phyloP scores from a whole-genome alignment of 2,329 filamentous ascomycete species.

The Allantophomopsis lycopodina region DNA sequence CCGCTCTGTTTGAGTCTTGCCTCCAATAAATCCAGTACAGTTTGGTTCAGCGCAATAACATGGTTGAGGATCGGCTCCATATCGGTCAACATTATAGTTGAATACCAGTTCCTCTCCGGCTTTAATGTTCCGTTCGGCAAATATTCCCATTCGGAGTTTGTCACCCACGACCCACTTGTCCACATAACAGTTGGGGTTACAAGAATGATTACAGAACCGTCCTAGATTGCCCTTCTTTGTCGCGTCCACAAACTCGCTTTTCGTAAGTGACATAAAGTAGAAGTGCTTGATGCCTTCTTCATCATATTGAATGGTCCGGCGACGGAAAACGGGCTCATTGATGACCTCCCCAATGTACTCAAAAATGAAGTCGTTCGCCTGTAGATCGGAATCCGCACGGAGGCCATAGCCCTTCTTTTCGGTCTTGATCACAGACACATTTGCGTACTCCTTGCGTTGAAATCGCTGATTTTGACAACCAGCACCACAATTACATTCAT shows the following conservation, averaged over 20 bases:
- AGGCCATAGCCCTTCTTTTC: conserved; percentile 96
- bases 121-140: conserved; percentile 72
- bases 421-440: conserved; percentile 91
- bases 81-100: conserved; percentile 98
- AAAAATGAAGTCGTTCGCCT: conserved; percentile 83
- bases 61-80: conserved; percentile 89
- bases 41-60: conserved; percentile 94
- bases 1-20: conserved; percentile 93
- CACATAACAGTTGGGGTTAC: conserved; percentile 96
- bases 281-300: conserved; percentile 97
- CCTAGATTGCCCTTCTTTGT: conserved; percentile 94
- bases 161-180: conserved; percentile 99
- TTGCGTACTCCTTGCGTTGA: conserved; percentile 75
- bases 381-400: conserved; percentile 64
- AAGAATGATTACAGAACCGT: conserved; percentile 97
- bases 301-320: conserved; percentile 86
- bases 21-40: conserved; percentile 92
- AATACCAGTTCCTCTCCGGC: conserved; percentile 93
- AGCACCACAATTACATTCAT: conserved; percentile 74
- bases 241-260: conserved; percentile 93
- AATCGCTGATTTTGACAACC: conserved; percentile 93
- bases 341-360: conserved; percentile 99
- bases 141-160: conserved; percentile 98
- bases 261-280: conserved; percentile 98
- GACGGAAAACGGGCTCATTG: conserved; percentile 78